Percentiles rank a stretch among this genome's conserved stretches.
Evolutionary conservation across 768 basidiomycete genomes (phyloP).

Genomic region (Omphalotus guepiniiformis): DNA sequence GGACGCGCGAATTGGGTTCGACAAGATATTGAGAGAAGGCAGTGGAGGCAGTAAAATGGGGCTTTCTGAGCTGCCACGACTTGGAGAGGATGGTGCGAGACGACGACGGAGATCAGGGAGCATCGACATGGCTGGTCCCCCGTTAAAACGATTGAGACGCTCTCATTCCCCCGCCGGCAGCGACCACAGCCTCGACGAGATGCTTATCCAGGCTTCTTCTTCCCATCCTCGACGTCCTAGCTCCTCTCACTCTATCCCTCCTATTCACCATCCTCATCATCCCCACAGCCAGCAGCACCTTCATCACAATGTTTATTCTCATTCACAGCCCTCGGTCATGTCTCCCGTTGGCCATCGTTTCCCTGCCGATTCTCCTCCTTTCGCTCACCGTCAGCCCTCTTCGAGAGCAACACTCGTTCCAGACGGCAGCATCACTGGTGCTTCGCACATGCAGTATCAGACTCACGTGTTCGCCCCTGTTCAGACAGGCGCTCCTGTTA

Average conservation of each 20-base stretch:
- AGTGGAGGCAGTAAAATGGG: not conserved
- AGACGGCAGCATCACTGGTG: slow-evolving; percentile 17
- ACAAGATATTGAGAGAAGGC: slow-evolving; percentile 2
- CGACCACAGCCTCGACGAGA: no score
- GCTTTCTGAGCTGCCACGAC: no score
- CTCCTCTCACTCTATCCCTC: not conserved
- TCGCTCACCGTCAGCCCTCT: not conserved
- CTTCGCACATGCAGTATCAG: slow-evolving; percentile 41
- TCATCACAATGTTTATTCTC: slow-evolving; percentile 11
- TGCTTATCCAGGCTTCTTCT: slow-evolving; percentile 35
- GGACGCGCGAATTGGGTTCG: slow-evolving; percentile 2
- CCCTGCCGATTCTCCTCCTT: not conserved
- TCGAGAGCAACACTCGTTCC: slow-evolving; percentile 19
- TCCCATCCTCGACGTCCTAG: slow-evolving; percentile 5
- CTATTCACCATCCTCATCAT: not conserved
- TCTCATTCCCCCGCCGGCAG: no score
- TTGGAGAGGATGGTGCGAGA: no score
- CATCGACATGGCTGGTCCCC: no score
- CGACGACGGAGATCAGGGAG: no score
- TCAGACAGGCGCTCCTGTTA: slow-evolving; percentile 67
- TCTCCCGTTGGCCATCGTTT: not conserved
- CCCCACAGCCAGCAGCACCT: slow-evolving; percentile 1
- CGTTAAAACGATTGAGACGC: no score
- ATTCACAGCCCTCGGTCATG: not conserved
- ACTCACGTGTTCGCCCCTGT: slow-evolving; percentile 72